Base-by-base conservation (phyloP, 192 early-diverging fungal species). In the Backusella circina region DNA sequence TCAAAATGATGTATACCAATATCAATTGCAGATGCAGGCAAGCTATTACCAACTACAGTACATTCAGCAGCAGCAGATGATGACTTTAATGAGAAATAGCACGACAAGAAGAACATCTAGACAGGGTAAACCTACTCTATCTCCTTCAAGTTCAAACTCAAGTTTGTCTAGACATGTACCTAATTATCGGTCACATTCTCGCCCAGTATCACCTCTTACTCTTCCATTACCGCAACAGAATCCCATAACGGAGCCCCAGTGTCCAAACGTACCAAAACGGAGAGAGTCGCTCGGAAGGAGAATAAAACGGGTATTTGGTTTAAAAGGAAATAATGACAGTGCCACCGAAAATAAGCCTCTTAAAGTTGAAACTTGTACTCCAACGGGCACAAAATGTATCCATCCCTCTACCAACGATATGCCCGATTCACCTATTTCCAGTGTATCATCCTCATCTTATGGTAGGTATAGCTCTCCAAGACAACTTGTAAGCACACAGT, bases 341-440 rank as follows among this genome's bases (percentile, higher is more conserved):
- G 23, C 26, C 10, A 28, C 54, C 12, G 6, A 12, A 61, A 28
- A 61, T 61, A 26, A 61, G 26, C 26, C 54, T 61, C 54, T 61
- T 61, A 61, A 26, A 61, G 23, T 61, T 61, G 54, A 28, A 23
- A 61, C 54, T 10, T 26, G 23, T 61, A 28, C 23, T 28, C 26
- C 54, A 61, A 7, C 21, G 23, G 54, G 54, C 0, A 4, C 21
- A 61, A 61, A 61, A 61, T 26, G 8, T 13, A 61, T 3, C 26
- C 10, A 28, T 61, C 26, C 21, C 23, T 61, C 54, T 61, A 26
- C 2, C 26, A 28, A 9, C 26, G 10, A 28, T 26, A 23, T 61
- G 54, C 69, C 69, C 16, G 37, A 70, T 70, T 70, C 69, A 31
- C 69, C 69, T 13, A 47, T 28, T 28, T 70, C 69, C 10, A 70